phyloP scores from a whole-genome alignment of 2,329 filamentous ascomycete species.

The Westerdykella ornata region DNA sequence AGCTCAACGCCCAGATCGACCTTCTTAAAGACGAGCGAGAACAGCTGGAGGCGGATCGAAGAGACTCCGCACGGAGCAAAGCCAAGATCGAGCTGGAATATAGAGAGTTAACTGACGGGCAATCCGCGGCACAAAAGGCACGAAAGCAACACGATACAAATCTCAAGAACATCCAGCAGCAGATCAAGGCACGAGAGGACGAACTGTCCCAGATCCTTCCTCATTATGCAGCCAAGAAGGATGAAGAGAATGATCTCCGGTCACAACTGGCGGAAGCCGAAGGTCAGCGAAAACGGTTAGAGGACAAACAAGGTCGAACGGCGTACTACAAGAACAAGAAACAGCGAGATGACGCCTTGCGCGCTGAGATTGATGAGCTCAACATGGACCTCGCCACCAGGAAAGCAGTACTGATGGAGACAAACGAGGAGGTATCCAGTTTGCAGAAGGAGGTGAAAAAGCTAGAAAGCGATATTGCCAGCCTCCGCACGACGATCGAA shows the following conservation, averaged over 20 bases:
- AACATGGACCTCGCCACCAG: conserved; percentile 69
- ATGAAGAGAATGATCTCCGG: conserved; percentile 64
- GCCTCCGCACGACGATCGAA: conserved; percentile 65
- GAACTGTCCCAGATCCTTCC: conserved; percentile 72
- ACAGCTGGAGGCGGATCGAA: conserved; percentile 84
- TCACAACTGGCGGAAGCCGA: conserved; percentile 70
- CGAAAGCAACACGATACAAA: conserved; percentile 65
- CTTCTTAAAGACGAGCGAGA: conserved; percentile 76
- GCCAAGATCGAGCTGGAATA: conserved; percentile 83
- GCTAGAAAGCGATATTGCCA: conserved; percentile 65
- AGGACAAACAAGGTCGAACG: conserved; percentile 86
- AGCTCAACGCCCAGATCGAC: conserved; percentile 75
- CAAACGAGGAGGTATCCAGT: conserved; percentile 70
- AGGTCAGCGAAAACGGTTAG: conserved; percentile 67
- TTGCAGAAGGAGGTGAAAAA: conserved; percentile 64
- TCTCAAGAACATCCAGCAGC: conserved; percentile 62
- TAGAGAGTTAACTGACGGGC: conserved; percentile 75
- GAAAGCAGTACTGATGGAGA: conserved; percentile 77
- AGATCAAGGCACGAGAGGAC: conserved; percentile 68
- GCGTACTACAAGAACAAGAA: conserved; percentile 81
- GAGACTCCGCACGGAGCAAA: conserved; percentile 68
- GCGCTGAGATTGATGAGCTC: conserved; percentile 72
- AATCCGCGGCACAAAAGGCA: conserved; percentile 68
- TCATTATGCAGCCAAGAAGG: conserved; percentile 64
- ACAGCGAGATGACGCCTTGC: conserved; percentile 79